Percentiles rank a stretch among this genome's conserved stretches.
phyloP scores from a whole-genome alignment of 495 filamentous ascomycete genomes.

The Chaetomium cochliodes region DNA sequence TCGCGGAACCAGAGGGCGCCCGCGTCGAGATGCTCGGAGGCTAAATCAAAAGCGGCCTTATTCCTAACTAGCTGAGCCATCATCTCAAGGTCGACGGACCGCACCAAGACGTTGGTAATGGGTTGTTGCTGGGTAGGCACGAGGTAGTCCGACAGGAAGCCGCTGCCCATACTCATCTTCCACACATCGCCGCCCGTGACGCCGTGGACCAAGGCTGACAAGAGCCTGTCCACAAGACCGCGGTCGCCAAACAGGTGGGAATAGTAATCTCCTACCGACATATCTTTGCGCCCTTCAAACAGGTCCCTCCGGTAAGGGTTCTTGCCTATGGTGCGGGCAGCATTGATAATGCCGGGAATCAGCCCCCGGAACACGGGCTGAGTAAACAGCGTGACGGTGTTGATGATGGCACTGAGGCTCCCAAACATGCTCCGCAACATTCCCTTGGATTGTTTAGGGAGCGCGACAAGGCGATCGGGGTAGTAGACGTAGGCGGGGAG shows the following conservation, averaged over 20 bases:
- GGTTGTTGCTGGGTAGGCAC: not conserved
- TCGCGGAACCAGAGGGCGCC: slow-evolving; percentile 49
- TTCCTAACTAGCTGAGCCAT: not conserved
- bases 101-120: not conserved
- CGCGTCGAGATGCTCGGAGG: not conserved
- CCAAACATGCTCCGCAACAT: not conserved
- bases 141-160: slow-evolving; percentile 25
- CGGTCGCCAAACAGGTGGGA: slow-evolving; percentile 52
- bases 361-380: slow-evolving; percentile 66
- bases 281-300: slow-evolving; percentile 41
- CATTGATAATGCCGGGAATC: slow-evolving; percentile 42
- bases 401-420: not conserved
- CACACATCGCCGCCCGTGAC: slow-evolving; percentile 92
- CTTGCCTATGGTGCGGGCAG: slow-evolving; percentile 17
- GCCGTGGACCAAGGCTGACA: slow-evolving; percentile 80
- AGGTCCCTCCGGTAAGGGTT: not conserved
- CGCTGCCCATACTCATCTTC: slow-evolving; percentile 66
- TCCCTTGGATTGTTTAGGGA: slow-evolving; percentile 44
- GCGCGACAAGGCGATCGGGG: slow-evolving; percentile 77
- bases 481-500: slow-evolving; percentile 86
- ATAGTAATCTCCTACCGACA: slow-evolving; percentile 72
- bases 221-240: slow-evolving; percentile 66
- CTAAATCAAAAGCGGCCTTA: slow-evolving; percentile 13
- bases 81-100: slow-evolving; percentile 15
- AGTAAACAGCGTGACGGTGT: slow-evolving; percentile 43